Evolutionary conservation across 1,139 yeast species (phyloP).

Genomic region (Taphrina deformans): DNA sequence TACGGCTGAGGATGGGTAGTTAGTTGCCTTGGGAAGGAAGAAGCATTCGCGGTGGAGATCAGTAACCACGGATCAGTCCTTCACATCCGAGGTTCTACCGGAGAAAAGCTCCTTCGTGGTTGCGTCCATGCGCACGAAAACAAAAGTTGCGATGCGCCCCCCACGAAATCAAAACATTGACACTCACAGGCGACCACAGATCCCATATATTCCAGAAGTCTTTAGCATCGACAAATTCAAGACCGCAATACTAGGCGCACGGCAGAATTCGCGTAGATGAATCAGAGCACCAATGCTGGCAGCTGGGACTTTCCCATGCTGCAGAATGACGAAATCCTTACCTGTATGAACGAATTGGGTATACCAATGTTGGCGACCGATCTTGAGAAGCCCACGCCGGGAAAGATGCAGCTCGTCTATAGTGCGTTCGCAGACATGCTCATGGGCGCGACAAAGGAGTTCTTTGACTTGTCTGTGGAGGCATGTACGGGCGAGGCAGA

Average conservation of each 20-base stretch:
- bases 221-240: no score
- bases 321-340: slow-evolving; percentile 27
- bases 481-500: slow-evolving; percentile 38
- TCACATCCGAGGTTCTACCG: not conserved
- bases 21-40: no score
- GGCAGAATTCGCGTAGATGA: no score
- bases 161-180: not conserved
- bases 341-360: slow-evolving; percentile 45
- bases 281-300: not conserved
- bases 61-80: no score
- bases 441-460: slow-evolving; percentile 59
- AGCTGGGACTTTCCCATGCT: slow-evolving; percentile 29
- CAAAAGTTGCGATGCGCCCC: not conserved
- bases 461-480: slow-evolving; percentile 46
- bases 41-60: no score
- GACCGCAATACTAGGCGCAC: no score
- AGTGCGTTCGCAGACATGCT: slow-evolving; percentile 73
- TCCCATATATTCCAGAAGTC: no score
- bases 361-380: slow-evolving; percentile 64
- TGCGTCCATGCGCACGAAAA: slow-evolving; percentile 3
- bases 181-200: not conserved
- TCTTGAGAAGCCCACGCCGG: slow-evolving; percentile 64
- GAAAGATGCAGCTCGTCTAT: slow-evolving; percentile 61
- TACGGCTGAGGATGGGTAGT: no score
- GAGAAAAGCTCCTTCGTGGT: not conserved